phyloP scores from a whole-genome alignment of 2,329 filamentous ascomycete genomes.

The Neofusicoccum ribis region DNA sequence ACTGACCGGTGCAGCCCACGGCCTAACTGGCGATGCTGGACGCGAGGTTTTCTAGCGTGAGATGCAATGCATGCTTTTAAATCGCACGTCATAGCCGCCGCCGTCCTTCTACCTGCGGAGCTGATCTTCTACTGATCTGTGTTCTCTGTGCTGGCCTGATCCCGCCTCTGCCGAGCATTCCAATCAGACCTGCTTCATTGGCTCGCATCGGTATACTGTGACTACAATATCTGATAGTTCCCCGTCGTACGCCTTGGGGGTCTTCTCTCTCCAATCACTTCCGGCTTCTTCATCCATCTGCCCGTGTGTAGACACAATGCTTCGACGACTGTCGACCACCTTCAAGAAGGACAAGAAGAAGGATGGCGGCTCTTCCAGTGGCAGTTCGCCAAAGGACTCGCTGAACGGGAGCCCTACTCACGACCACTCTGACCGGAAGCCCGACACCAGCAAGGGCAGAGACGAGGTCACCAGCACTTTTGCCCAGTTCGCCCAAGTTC shows the following conservation, averaged over 20 bases:
- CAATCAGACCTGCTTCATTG: slow-evolving; percentile 5
- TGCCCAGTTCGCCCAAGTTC: slow-evolving; percentile 22
- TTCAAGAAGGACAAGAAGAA: slow-evolving; percentile 25
- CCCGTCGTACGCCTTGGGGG: neutral
- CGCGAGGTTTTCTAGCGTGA: neutral
- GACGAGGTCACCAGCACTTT: slow-evolving; percentile 21
- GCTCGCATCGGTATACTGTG: neutral
- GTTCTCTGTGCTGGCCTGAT: neutral
- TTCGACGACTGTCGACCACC: slow-evolving; percentile 22
- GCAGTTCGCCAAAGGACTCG: slow-evolving; percentile 16
- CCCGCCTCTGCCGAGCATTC: neutral
- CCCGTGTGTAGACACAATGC: slow-evolving; percentile 7
- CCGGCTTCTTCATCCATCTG: neutral
- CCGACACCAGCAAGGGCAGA: slow-evolving; percentile 7
- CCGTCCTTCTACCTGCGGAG: neutral
- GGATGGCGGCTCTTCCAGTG: slow-evolving; percentile 20
- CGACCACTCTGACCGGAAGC: slow-evolving; percentile 25
- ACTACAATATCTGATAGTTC: neutral
- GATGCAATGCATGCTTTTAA: neutral
- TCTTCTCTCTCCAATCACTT: neutral
- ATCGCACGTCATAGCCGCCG: neutral
- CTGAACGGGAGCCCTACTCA: neutral
- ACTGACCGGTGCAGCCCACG: neutral
- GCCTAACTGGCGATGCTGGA: neutral
- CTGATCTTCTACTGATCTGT: neutral